Conservation (phyloP, 371 early-diverging fungal species). For the Mitosporidium daphniae region DNA sequence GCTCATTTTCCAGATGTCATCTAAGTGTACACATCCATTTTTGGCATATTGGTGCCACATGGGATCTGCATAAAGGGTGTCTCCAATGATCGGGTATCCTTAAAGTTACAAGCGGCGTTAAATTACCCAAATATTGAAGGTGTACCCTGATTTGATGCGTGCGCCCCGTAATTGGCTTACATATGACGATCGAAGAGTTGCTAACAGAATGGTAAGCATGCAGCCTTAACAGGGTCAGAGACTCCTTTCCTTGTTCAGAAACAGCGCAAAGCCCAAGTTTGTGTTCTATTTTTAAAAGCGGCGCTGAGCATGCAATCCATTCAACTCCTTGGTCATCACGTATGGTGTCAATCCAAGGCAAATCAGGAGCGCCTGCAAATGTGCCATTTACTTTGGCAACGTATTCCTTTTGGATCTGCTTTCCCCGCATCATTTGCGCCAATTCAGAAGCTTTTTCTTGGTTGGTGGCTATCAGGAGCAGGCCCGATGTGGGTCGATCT, state of each 20-base stretch:
- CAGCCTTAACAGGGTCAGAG: no score
- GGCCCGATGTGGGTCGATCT: conserved; percentile 60
- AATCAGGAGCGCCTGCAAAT: conserved; percentile 17
- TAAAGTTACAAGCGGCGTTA: no score
- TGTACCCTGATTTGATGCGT: conserved; percentile 13
- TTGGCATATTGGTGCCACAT: no score
- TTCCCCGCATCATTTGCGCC: conserved; percentile 16
- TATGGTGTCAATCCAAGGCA: background rate
- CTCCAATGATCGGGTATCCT: no score
- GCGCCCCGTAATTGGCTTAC: conserved; percentile 10
- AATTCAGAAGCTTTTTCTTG: conserved; percentile 17
- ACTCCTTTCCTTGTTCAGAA: conserved; percentile 36
- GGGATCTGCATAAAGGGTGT: no score
- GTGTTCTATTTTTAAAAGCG: conserved; percentile 31
- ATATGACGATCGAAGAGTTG: conserved; percentile 8
- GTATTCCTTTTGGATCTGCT: conserved; percentile 38
- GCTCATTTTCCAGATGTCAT: no score
- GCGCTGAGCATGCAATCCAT: conserved; percentile 21
- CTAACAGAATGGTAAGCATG: no score
- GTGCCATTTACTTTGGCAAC: conserved; percentile 38
- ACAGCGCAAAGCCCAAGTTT: conserved; percentile 49
- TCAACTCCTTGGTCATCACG: conserved; percentile 4
- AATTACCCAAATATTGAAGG: conserved; percentile 8
- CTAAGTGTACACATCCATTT: no score
- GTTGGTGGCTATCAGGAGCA: conserved; percentile 32